These are phyloP conservation scores for Coemansia sp. DNA, from an alignment of 192 early-diverging fungal genomes.

Conservation along the genomic window DNA sequence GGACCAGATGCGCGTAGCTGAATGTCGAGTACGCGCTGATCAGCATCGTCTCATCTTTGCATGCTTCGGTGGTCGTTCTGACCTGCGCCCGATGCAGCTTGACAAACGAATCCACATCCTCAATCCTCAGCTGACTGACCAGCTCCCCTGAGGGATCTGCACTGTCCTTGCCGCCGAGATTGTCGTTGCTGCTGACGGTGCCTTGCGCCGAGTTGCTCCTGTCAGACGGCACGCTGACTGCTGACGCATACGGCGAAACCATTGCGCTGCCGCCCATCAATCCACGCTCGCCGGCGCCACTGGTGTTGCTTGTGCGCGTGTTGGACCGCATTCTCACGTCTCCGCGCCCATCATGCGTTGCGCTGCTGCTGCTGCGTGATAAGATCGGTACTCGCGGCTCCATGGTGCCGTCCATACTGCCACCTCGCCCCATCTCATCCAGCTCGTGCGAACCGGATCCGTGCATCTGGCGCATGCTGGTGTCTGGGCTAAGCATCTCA, in stretches of 20 bases:
- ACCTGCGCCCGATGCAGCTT: constrained; percentile 67
- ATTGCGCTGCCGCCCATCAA: constrained; percentile 3
- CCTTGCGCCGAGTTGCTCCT: constrained; percentile 12
- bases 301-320: constrained; percentile 32
- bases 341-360: neutral
- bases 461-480: constrained; percentile 4
- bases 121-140: constrained; percentile 30
- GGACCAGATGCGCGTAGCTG: constrained; percentile 36
- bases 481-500: constrained; percentile 9
- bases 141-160: constrained; percentile 9
- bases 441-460: neutral
- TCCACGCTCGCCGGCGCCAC: constrained; percentile 23
- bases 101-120: constrained; percentile 62
- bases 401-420: neutral
- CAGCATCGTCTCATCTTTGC: constrained; percentile 65
- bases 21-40: constrained; percentile 47
- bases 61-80: constrained; percentile 61
- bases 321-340: constrained; percentile 29
- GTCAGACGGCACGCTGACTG: constrained; percentile 21
- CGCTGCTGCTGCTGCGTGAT: constrained; percentile 23
- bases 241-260: constrained; percentile 12
- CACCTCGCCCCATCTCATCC: neutral
- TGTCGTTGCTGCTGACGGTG: neutral
- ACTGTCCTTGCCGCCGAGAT: constrained; percentile 12
- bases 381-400: constrained; percentile 12